phyloP scores from a whole-genome alignment of 305 asterid species.

The Fraxinus angustifolia region DNA sequence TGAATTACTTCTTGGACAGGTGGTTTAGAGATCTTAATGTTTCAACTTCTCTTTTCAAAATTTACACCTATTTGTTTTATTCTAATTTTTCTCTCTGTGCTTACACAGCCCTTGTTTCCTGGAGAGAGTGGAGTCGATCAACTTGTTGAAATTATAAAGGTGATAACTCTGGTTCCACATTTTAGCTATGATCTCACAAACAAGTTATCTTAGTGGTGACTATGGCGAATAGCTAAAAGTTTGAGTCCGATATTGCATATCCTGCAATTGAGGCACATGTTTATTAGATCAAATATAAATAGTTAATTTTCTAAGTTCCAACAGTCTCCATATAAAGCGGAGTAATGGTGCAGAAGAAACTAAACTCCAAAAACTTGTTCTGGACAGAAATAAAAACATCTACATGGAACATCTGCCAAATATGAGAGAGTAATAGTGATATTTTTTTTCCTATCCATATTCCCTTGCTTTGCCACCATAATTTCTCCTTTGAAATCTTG shows the following conservation, averaged over 20 bases:
- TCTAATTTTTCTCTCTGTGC: slow-evolving; percentile 29
- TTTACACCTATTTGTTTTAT: slow-evolving; percentile 16
- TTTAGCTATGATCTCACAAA: slow-evolving; percentile 4
- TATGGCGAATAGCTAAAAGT: slow-evolving; percentile 3
- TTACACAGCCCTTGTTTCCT: slow-evolving; percentile 85
- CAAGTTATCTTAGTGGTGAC: slow-evolving; percentile 14
- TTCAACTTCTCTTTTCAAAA: slow-evolving; percentile 6
- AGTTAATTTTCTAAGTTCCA: neutral
- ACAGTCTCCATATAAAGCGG: neutral
- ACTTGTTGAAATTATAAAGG: slow-evolving; percentile 94
- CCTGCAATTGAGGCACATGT: neutral
- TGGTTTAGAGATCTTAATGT: slow-evolving; percentile 25
- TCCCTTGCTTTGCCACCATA: slow-evolving; percentile 8
- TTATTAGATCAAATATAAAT: neutral
- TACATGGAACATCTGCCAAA: neutral
- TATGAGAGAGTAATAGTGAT: neutral
- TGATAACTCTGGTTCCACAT: slow-evolving; percentile 23
- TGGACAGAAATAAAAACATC: neutral
- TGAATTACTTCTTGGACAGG: slow-evolving; percentile 94
- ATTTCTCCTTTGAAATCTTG: neutral
- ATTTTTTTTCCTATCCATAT: neutral
- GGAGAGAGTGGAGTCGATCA: slow-evolving; percentile 99
- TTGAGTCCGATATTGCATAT: slow-evolving; percentile 4
- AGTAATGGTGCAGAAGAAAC: neutral
- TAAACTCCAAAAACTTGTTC: neutral